Evolutionary conservation across 345 rosid species (phyloP), one percentile per base, ranked within the genome.

Genomic region (Arabidopsis suecica): DNA sequence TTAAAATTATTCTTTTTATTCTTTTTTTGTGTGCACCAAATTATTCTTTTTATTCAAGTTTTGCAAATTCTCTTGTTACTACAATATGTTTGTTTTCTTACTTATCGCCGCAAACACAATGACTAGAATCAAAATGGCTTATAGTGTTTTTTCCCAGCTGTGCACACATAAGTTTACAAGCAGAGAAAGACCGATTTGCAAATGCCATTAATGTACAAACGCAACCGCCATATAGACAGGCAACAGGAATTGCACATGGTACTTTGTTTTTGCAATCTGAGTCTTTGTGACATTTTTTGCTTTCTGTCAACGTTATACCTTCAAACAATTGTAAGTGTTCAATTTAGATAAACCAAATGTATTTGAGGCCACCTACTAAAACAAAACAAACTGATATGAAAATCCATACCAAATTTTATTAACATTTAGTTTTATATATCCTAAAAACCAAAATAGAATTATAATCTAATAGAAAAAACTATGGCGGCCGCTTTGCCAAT

Each of bases 141-240:
- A 44, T 14, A 48, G 23, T n/a, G 5, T 51, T 20, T 50, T 53
- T 20, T 5, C 53, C 55, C 13, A 33, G 20, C 16, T 40, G 60
- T 2, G 54, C 51, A 63, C 76, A 53, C 14, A 23, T 61, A 25
- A 28, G 32, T 28, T 51, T 60, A 41, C 62, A 38, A 51, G 41
- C 5, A 22, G 30, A 38, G 22, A 20, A 40, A 48, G 65, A 20
- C 23, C 3, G 67, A 36, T 9, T 13, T 42, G 50, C 37, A 34
- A 7, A 34, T 6, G 37, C 8, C 13, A 4, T 9, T 13, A 41
- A 11, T 9, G 62, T 57, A 73, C 70, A 73, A 32, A 54, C 11
- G 41, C 63, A 73, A 33, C 25, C 45, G 6, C 77, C 70, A 63
- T 40, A 51, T 30, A 63, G 22, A 63, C 77, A 63, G 10, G 77